A percentile compares a stretch with the other conserved stretches of the same genome.
These are phyloP conservation scores for Geranium incanum DNA, from an alignment of 441 rosid species.

Conservation along the genomic window DNA sequence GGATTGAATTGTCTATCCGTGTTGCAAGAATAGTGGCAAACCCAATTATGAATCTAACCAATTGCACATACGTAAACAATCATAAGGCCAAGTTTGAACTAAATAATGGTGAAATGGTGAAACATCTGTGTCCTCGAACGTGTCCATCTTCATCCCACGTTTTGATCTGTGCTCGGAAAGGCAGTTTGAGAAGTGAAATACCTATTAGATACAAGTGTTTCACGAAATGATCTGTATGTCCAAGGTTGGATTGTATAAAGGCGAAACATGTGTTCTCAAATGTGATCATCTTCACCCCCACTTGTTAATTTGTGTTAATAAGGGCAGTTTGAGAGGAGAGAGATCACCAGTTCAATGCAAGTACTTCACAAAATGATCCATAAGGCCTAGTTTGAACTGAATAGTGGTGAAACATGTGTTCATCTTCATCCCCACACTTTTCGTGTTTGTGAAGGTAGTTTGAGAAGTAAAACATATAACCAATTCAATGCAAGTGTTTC, in stretches of 20 bases:
- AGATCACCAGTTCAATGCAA: background rate
- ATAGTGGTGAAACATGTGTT: background rate
- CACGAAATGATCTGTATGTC: background rate
- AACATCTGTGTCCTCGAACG: background rate
- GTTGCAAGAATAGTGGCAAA: background rate
- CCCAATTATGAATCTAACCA: background rate
- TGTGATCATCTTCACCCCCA: slow-evolving; percentile 3
- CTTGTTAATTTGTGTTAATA: background rate
- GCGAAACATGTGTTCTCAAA: background rate
- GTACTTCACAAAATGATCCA: background rate
- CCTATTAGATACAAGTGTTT: too few relatives aligned
- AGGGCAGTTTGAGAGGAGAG: background rate
- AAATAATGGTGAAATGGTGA: background rate
- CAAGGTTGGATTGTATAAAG: background rate
- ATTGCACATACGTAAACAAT: background rate
- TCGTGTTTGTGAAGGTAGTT: background rate
- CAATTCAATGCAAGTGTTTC: background rate
- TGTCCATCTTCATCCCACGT: too few relatives aligned
- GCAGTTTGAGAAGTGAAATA: too few relatives aligned
- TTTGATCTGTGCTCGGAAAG: too few relatives aligned
- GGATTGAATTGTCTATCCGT: slow-evolving; percentile 18
- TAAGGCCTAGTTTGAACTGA: too few relatives aligned
- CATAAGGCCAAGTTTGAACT: background rate
- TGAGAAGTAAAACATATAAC: background rate
- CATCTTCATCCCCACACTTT: slow-evolving; percentile 3